Percentiles rank a stretch among this genome's conserved stretches.
phyloP scores from a whole-genome alignment of 805 yeast genomes.

The Ogataea trehaloabstinens region DNA sequence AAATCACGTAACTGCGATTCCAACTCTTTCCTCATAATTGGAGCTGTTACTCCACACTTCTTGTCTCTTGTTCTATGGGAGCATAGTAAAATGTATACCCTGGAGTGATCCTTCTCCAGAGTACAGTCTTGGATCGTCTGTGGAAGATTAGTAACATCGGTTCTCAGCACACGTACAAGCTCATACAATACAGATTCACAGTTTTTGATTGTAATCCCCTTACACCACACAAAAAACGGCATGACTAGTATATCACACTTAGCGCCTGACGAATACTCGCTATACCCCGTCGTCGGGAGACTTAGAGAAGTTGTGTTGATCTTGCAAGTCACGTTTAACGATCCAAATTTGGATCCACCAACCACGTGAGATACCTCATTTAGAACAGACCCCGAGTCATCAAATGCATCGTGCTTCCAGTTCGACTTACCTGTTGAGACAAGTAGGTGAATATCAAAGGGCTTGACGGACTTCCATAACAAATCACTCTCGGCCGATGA shows the following conservation, averaged over 20 bases:
- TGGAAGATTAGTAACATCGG: conserved; percentile 19
- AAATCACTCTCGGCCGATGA: conserved; percentile 27
- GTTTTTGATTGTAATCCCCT: conserved; percentile 42
- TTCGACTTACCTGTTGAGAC: conserved; percentile 83
- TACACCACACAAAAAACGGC: conserved; percentile 74
- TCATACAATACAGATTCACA: conserved; percentile 43
- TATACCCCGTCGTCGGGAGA: conserved; percentile 33
- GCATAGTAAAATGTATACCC: conserved; percentile 67
- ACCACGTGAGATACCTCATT: conserved; percentile 18
- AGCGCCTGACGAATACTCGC: conserved; percentile 40
- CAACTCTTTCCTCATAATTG: conserved; percentile 77
- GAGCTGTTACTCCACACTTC: conserved; percentile 92
- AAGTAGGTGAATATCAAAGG: conserved; percentile 68
- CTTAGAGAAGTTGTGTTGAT: conserved; percentile 22
- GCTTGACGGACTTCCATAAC: conserved; percentile 70
- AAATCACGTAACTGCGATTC: conserved; percentile 68
- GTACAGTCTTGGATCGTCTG: conserved; percentile 18
- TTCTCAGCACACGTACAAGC: conserved; percentile 39
- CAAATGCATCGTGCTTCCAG: conserved; percentile 77
- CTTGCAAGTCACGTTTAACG: conserved; percentile 14
- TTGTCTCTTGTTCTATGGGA: conserved; percentile 92
- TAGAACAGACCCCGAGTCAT: conserved; percentile 32
- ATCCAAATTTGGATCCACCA: conserved; percentile 25
- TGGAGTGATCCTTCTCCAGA: conserved; percentile 38
- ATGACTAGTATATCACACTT: conserved; percentile 62